These are phyloP conservation scores for Daldinia vernicosa DNA, from an alignment of 495 filamentous ascomycete genomes.

Conservation along the genomic window DNA sequence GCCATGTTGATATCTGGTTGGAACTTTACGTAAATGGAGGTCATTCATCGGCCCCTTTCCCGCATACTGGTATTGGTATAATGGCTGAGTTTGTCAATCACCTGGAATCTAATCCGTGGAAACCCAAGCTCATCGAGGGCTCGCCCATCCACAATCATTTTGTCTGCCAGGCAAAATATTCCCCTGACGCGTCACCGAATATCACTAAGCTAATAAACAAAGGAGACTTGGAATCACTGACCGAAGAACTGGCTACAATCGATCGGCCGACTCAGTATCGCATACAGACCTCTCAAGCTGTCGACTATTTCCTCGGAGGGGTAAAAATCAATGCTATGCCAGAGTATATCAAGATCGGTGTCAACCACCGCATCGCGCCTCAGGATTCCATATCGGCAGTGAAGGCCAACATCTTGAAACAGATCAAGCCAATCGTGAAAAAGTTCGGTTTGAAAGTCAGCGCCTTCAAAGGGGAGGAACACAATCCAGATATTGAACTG, in stretches of 20 bases:
- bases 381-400: slow-evolving; percentile 63
- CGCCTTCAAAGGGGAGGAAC: slow-evolving; percentile 53
- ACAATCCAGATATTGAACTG: slow-evolving; percentile 51
- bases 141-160: slow-evolving; percentile 57
- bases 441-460: slow-evolving; percentile 63
- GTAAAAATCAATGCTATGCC: slow-evolving; percentile 73
- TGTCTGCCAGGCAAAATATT: slow-evolving; percentile 57
- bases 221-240: slow-evolving; percentile 68
- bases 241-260: slow-evolving; percentile 62
- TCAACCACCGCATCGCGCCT: slow-evolving; percentile 72
- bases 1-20: slow-evolving; percentile 59
- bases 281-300: slow-evolving; percentile 66
- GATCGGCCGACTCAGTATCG: slow-evolving; percentile 65
- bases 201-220: slow-evolving; percentile 47
- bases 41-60: slow-evolving; percentile 66
- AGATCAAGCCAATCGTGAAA: slow-evolving; percentile 61
- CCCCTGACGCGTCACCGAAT: slow-evolving; percentile 43
- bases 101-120: slow-evolving; percentile 67
- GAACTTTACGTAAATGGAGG: slow-evolving; percentile 67
- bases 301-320: slow-evolving; percentile 50
- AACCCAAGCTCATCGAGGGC: slow-evolving; percentile 50
- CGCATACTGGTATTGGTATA: slow-evolving; percentile 72
- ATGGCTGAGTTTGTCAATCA: slow-evolving; percentile 67
- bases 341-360: slow-evolving; percentile 65
- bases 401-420: slow-evolving; percentile 57